Evolutionary conservation across 257 asterid genomes (phyloP).

Genomic region (Penstemon barbatus): DNA sequence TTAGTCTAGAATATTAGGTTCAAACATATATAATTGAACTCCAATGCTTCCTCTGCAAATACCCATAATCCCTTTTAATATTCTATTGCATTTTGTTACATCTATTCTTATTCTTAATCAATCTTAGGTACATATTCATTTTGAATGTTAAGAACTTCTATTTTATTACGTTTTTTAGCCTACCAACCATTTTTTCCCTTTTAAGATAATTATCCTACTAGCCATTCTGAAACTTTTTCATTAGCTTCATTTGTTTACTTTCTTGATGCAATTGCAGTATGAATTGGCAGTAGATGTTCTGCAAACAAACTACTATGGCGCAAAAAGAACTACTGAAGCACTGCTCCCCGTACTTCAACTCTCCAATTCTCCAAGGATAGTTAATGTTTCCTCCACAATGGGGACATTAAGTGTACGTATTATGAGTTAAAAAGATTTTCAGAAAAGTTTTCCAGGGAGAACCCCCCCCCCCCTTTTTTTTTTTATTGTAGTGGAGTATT

Average conservation of each 20-base stretch:
- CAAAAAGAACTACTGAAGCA: constrained; percentile 43
- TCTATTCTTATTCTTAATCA: not conserved
- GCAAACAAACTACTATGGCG: constrained; percentile 49
- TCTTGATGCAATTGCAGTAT: constrained; percentile 25
- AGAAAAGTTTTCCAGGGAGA: not conserved
- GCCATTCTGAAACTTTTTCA: not conserved
- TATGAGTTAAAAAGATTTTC: not conserved
- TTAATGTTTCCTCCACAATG: constrained; percentile 54
- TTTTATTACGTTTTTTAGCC: not conserved
- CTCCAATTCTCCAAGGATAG: constrained; percentile 63
- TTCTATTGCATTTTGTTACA: not conserved
- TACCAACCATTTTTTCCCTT: not conserved
- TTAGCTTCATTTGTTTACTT: not conserved
- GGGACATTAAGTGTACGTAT: constrained; percentile 44
- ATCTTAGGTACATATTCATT: not conserved
- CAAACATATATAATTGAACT: too few species aligned
- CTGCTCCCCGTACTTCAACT: constrained; percentile 55
- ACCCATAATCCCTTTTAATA: not conserved
- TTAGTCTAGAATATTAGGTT: too few species aligned
- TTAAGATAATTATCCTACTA: not conserved
- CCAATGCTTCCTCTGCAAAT: too few species aligned
- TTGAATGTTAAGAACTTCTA: not conserved
- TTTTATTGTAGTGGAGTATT: not conserved
- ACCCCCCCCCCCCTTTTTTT: not conserved
- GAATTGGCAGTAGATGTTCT: constrained; percentile 14